Conservation (phyloP, 1,284 basidiomycete genomes). For the Irpex rosettiformis region DNA sequence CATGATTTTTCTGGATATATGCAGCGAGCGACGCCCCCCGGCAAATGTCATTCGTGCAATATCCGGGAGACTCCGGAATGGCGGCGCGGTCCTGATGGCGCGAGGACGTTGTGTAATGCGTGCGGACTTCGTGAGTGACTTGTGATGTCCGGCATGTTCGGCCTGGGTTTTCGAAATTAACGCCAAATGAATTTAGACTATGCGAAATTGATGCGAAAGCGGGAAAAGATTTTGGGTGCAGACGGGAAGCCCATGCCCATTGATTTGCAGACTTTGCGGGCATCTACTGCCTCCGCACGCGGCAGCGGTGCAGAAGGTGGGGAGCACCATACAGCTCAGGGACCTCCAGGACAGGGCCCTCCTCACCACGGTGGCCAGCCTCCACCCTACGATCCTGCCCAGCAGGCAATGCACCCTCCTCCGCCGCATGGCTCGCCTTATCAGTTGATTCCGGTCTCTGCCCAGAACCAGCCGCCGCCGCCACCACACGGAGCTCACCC, state of each 20-base stretch:
- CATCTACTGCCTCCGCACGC: constrained; percentile 57
- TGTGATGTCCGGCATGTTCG: constrained; percentile 8
- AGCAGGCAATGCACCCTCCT: constrained; percentile 3
- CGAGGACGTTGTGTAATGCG: constrained; percentile 77
- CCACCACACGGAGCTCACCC: constrained; percentile 27
- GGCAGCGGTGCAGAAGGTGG: constrained; percentile 19
- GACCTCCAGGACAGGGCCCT: background rate
- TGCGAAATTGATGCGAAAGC: constrained; percentile 73
- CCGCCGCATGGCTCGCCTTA: constrained; percentile 25
- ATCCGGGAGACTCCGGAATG: constrained; percentile 83
- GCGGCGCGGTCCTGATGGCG: constrained; percentile 76
- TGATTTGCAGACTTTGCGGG: constrained; percentile 69
- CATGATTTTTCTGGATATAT: background rate
- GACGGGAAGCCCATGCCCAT: constrained; percentile 54
- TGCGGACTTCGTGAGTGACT: constrained; percentile 78
- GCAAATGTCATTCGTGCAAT: constrained; percentile 81
- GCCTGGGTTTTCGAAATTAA: background rate
- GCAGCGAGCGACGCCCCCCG: constrained; percentile 76
- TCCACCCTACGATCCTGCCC: background rate
- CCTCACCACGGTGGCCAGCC: background rate
- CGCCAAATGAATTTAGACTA: constrained; percentile 47
- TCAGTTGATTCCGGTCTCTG: constrained; percentile 24
- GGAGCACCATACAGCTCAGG: constrained; percentile 10
- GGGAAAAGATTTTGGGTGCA: constrained; percentile 54
- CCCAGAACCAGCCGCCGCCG: constrained; percentile 11